Conservation (phyloP, 164 flowering plant species). For the Cinnamomum micranthum region DNA sequence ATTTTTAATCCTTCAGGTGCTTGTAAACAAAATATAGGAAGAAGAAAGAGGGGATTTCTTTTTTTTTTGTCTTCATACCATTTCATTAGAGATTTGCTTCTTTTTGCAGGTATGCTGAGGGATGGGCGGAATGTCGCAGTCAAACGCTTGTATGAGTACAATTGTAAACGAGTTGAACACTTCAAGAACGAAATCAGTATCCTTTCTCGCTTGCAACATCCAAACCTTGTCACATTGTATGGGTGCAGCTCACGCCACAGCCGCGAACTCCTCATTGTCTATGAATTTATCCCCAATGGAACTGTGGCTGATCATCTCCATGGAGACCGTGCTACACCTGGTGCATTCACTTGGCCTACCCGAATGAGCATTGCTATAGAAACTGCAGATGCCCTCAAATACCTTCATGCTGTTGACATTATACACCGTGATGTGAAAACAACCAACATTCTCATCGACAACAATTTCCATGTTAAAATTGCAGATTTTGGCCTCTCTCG, state of each 20-base stretch:
- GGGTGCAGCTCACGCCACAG: slow-evolving; percentile 75
- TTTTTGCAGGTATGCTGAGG: slow-evolving; percentile 40
- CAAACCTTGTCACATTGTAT: slow-evolving; percentile 62
- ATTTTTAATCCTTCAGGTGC: neutral
- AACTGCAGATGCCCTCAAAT: slow-evolving; percentile 62
- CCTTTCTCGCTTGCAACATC: slow-evolving; percentile 59
- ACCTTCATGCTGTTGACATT: slow-evolving; percentile 67
- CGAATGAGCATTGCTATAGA: slow-evolving; percentile 68
- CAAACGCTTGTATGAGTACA: slow-evolving; percentile 63
- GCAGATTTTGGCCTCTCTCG: slow-evolving; percentile 81
- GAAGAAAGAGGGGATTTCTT: neutral
- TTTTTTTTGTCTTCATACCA: neutral
- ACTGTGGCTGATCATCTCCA: slow-evolving; percentile 80
- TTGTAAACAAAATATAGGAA: neutral
- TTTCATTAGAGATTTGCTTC: neutral
- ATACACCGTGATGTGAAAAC: slow-evolving; percentile 82
- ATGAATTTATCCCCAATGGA: slow-evolving; percentile 66
- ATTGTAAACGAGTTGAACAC: slow-evolving; percentile 54
- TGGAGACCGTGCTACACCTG: slow-evolving; percentile 30
- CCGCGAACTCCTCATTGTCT: slow-evolving; percentile 72
- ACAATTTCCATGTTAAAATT: slow-evolving; percentile 55
- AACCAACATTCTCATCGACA: slow-evolving; percentile 69
- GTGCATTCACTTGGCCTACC: slow-evolving; percentile 47
- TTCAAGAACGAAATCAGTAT: slow-evolving; percentile 71
- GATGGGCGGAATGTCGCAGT: slow-evolving; percentile 81